Evolutionary conservation across 73 alveolate species (phyloP).

Genomic region (Paramecium biaurelia): DNA sequence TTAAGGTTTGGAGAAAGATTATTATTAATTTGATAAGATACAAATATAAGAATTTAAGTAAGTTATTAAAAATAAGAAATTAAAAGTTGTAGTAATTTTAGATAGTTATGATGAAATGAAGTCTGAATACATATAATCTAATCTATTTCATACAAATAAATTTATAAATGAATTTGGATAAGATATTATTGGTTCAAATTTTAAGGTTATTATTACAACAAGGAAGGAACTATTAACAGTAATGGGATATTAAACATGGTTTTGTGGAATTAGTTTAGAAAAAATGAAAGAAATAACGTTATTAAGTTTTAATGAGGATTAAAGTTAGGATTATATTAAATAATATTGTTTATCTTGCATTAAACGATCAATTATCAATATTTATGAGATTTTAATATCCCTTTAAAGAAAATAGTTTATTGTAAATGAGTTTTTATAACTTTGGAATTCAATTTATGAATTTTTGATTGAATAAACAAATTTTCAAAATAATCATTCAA

Average conservation of each 20-base stretch:
- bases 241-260: background rate
- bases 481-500: background rate
- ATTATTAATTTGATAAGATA: background rate
- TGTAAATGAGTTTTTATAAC: background rate
- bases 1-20: background rate
- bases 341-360: background rate
- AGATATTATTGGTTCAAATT: background rate
- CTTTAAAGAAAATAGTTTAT: background rate
- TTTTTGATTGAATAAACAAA: background rate
- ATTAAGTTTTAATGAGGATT: background rate
- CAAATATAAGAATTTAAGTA: background rate
- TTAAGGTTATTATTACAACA: background rate
- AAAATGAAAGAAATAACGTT: background rate
- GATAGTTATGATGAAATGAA: constrained; percentile 38
- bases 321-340: background rate
- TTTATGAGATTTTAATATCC: background rate
- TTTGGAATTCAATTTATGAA: background rate
- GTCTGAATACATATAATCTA: background rate
- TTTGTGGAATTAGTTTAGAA: background rate
- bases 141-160: background rate
- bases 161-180: background rate
- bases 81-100: background rate
- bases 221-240: background rate
- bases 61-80: background rate
- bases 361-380: background rate